phyloP scores from a whole-genome alignment of 345 rosid genomes.

The Ceriops decandra region DNA sequence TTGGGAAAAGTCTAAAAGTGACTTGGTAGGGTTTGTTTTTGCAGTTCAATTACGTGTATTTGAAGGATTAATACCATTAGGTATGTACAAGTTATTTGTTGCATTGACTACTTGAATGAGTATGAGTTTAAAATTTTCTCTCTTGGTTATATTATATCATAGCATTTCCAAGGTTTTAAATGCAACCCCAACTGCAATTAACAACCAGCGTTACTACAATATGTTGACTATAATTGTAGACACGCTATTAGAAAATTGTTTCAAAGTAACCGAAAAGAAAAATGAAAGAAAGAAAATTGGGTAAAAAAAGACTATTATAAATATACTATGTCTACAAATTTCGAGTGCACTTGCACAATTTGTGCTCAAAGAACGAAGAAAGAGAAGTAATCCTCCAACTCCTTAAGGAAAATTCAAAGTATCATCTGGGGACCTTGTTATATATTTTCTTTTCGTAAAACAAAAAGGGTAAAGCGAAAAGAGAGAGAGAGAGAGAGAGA shows the following conservation, averaged over 20 bases:
- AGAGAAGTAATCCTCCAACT: constrained; percentile 3
- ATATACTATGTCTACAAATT: background rate
- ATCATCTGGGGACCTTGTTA: constrained; percentile 36
- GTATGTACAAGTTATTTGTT: background rate
- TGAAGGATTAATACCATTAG: background rate
- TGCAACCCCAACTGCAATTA: no score
- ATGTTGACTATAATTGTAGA: no score
- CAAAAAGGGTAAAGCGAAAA: constrained; percentile 20
- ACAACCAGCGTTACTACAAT: no score
- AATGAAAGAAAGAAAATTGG: background rate
- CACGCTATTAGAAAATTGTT: no score
- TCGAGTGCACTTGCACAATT: background rate
- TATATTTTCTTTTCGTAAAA: constrained; percentile 13
- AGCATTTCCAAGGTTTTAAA: no score
- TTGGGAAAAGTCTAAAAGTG: background rate
- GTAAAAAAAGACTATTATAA: background rate
- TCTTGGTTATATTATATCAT: no score
- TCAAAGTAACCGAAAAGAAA: background rate
- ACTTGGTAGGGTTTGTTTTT: background rate
- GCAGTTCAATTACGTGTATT: background rate
- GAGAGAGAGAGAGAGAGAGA: background rate
- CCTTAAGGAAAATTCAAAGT: constrained; percentile 23
- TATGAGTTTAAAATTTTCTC: background rate
- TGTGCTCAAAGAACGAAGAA: background rate
- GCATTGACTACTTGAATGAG: background rate